phyloP scores from a whole-genome alignment of 1,139 yeast species.

The Geotrichum carabidarum region DNA sequence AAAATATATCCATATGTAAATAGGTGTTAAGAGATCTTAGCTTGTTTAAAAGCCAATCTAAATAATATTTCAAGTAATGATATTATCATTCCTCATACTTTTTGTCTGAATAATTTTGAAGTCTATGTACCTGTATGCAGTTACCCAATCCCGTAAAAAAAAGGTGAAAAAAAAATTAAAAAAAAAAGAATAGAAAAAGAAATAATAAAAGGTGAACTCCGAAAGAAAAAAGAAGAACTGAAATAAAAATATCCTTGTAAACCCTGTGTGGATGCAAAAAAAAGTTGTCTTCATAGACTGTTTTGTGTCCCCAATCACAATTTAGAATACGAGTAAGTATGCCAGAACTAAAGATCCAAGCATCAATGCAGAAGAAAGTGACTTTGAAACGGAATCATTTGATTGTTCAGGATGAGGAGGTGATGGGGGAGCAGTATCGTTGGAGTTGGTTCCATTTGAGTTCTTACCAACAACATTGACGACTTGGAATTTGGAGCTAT shows the following conservation, averaged over 20 bases:
- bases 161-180: not conserved
- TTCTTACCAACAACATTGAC: not conserved
- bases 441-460: not conserved
- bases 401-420: not conserved
- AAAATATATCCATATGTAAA: no score
- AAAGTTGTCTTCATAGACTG: not conserved
- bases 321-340: not conserved
- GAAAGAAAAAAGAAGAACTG: not conserved
- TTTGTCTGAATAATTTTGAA: not conserved
- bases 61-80: no score
- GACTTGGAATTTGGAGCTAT: slow-evolving; percentile 6
- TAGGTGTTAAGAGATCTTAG: no score
- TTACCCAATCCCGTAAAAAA: not conserved
- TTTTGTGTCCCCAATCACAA: not conserved
- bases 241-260: not conserved
- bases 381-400: not conserved
- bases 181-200: not conserved
- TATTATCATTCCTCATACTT: no score
- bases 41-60: no score
- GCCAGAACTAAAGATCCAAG: not conserved
- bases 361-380: not conserved
- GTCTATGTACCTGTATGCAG: not conserved
- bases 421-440: not conserved
- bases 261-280: not conserved
- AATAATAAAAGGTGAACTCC: not conserved